Evolutionary conservation across 164 flowering plant genomes (phyloP).

Genomic region (Santalum album): DNA sequence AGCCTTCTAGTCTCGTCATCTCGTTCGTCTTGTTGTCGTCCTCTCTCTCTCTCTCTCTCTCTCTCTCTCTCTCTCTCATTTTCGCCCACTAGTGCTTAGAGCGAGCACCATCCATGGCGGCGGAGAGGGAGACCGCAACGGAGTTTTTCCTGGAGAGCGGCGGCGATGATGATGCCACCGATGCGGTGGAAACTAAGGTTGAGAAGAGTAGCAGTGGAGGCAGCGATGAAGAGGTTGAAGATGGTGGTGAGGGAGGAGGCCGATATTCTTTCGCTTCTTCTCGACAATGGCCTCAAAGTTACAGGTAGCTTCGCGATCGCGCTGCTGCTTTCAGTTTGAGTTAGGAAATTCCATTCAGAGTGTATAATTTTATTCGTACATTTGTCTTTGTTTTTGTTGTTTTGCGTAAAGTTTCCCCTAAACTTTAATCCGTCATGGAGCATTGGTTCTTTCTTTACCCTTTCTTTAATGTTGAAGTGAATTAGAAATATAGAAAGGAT

Average conservation of each 20-base stretch:
- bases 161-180: not conserved
- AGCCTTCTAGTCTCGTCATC: too few species aligned
- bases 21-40: too few species aligned
- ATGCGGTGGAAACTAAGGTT: slow-evolving; percentile 9
- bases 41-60: not conserved
- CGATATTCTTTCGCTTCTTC: slow-evolving; percentile 19
- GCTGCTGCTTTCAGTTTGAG: too few species aligned
- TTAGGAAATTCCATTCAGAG: too few species aligned
- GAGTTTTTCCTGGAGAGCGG: slow-evolving; percentile 17
- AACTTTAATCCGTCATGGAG: too few species aligned
- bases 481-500: too few species aligned
- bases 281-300: slow-evolving; percentile 62
- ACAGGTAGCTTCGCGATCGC: slow-evolving; percentile 28
- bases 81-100: too few species aligned
- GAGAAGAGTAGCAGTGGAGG: slow-evolving; percentile 2
- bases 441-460: too few species aligned
- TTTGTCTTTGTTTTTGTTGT: too few species aligned
- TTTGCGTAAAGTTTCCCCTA: too few species aligned
- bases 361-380: too few species aligned
- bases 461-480: too few species aligned
- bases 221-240: slow-evolving; percentile 8
- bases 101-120: not conserved
- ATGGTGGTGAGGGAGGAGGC: slow-evolving; percentile 4
- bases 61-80: not conserved
- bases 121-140: not conserved